These are phyloP conservation scores for Suhomyces ambrosiae DNA, from an alignment of 1,139 yeast species.

Conservation along the genomic window DNA sequence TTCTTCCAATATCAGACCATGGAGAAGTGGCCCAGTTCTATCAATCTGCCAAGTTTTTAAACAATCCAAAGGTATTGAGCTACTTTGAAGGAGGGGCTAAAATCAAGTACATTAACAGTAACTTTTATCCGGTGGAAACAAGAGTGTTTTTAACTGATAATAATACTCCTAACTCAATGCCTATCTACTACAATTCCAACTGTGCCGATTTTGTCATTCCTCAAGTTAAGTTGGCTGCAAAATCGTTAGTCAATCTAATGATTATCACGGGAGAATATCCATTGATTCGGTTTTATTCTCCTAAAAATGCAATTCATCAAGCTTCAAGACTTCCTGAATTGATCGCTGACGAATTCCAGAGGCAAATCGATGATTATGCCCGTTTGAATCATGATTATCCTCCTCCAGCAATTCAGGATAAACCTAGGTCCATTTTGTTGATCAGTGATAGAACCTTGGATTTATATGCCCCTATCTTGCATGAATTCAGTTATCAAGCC, in stretches of 20 bases:
- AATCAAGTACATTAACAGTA: constrained; percentile 31
- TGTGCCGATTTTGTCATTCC: constrained; percentile 64
- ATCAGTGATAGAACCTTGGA: constrained; percentile 86
- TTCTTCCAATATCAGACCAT: constrained; percentile 34
- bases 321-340: constrained; percentile 71
- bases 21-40: constrained; percentile 28
- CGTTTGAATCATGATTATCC: constrained; percentile 65
- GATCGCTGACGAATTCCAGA: constrained; percentile 74
- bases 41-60: constrained; percentile 31
- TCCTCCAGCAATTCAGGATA: constrained; percentile 54
- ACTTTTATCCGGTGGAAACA: constrained; percentile 39
- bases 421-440: constrained; percentile 73
- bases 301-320: constrained; percentile 47
- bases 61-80: constrained; percentile 32
- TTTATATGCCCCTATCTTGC: constrained; percentile 79
- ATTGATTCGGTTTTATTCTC: constrained; percentile 68
- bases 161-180: constrained; percentile 58
- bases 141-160: constrained; percentile 43
- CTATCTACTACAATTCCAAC: constrained; percentile 68
- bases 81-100: constrained; percentile 36
- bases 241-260: constrained; percentile 68
- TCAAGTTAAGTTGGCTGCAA: constrained; percentile 62
- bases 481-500: constrained; percentile 93
- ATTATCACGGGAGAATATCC: constrained; percentile 88
- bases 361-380: constrained; percentile 72